Conservation (phyloP, 345 rosid species). For the Lagerstroemia speciosa region DNA sequence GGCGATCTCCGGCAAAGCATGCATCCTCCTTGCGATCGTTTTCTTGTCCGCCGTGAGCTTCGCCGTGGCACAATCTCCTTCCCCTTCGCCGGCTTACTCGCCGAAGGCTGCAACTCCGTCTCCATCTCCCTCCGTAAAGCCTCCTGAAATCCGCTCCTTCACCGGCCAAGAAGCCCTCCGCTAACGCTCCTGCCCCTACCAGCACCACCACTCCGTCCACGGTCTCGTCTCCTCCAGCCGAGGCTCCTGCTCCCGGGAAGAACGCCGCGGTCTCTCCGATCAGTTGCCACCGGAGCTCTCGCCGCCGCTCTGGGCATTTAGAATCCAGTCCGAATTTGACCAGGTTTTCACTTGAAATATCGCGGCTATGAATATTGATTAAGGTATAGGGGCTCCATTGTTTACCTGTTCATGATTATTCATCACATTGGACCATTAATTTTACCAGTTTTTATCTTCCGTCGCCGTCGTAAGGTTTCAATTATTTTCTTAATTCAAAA, state of each 20-base stretch:
- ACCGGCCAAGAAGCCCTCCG: conserved; percentile 1
- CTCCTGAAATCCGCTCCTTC: background rate
- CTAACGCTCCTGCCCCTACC: conserved; percentile 18
- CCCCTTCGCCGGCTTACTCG: conserved; percentile 7
- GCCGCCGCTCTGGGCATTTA: conserved; percentile 16
- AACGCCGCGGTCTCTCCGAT: conserved; percentile 10
- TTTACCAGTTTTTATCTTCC: background rate
- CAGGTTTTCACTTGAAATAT: background rate
- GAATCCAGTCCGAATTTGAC: background rate
- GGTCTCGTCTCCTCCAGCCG: background rate
- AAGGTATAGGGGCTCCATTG: background rate
- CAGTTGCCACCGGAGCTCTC: conserved; percentile 8
- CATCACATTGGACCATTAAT: background rate
- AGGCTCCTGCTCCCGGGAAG: conserved; percentile 3
- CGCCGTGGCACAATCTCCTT: conserved; percentile 7
- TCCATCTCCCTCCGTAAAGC: background rate
- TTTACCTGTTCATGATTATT: background rate
- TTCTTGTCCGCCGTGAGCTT: background rate
- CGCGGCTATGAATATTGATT: background rate
- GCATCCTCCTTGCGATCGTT: background rate
- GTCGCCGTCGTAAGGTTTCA: too few relatives aligned
- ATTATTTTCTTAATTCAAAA: too few relatives aligned
- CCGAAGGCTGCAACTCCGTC: conserved; percentile 8
- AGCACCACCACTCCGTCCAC: conserved; percentile 3
- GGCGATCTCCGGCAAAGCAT: conserved; percentile 1